Percentiles rank a stretch among this genome's conserved stretches.
phyloP scores from a whole-genome alignment of 148 eudicot genomes.

The Rhododendron ferrugineum region DNA sequence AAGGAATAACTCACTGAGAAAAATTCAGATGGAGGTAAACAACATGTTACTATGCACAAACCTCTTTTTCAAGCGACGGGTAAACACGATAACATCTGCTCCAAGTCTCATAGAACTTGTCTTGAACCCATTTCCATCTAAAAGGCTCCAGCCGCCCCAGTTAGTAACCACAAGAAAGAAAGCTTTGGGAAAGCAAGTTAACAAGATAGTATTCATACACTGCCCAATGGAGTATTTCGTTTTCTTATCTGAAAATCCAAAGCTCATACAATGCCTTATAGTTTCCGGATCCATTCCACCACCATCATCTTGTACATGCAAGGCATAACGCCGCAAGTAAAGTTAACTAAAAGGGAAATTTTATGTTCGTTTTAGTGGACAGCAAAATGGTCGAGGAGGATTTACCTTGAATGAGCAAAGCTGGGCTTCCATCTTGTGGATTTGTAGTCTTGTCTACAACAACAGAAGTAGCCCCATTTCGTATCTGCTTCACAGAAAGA shows the following conservation, averaged over 20 bases:
- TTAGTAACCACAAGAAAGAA: slow-evolving; percentile 6
- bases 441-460: slow-evolving; percentile 47
- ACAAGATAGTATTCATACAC: slow-evolving; percentile 31
- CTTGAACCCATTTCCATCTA: slow-evolving; percentile 83
- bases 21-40: neutral
- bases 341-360: neutral
- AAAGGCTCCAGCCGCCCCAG: slow-evolving; percentile 19
- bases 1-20: neutral
- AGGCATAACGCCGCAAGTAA: slow-evolving; percentile 4
- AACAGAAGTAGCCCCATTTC: slow-evolving; percentile 64
- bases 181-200: neutral
- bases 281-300: slow-evolving; percentile 66
- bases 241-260: slow-evolving; percentile 70
- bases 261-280: slow-evolving; percentile 58
- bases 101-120: slow-evolving; percentile 82
- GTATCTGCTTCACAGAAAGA: slow-evolving; percentile 33
- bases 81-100: slow-evolving; percentile 64
- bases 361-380: neutral
- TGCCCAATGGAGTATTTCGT: slow-evolving; percentile 48
- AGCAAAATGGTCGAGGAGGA: neutral
- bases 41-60: slow-evolving; percentile 8
- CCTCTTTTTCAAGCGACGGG: slow-evolving; percentile 32
- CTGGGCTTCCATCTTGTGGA: slow-evolving; percentile 58
- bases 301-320: slow-evolving; percentile 47
- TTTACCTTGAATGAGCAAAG: slow-evolving; percentile 57